These are phyloP conservation scores for Dicorynia guianensis DNA, from an alignment of 306 rosid genomes.

Conservation along the genomic window DNA sequence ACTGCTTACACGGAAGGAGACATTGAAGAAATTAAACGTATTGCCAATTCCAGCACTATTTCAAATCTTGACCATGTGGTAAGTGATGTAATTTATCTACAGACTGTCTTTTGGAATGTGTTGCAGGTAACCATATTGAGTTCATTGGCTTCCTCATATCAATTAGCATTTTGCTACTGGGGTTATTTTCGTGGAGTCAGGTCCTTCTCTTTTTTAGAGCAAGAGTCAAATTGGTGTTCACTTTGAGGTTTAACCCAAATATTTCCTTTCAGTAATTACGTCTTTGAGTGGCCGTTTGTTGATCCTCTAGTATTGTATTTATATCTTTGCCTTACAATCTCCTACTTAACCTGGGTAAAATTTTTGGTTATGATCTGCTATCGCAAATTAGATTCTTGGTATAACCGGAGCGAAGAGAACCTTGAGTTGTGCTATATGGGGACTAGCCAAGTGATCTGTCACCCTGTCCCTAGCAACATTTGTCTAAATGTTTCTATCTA, in stretches of 20 bases:
- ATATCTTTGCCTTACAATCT: neutral
- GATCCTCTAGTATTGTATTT: neutral
- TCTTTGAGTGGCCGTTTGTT: slow-evolving; percentile 13
- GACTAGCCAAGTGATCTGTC: neutral
- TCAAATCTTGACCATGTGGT: slow-evolving; percentile 89
- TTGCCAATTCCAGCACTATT: slow-evolving; percentile 71
- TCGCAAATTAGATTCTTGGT: neutral
- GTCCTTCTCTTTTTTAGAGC: neutral
- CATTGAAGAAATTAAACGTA: slow-evolving; percentile 80
- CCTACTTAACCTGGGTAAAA: neutral
- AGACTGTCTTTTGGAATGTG: neutral
- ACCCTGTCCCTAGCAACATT: neutral
- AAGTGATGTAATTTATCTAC: slow-evolving; percentile 36
- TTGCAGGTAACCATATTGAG: slow-evolving; percentile 1
- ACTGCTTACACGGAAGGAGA: slow-evolving; percentile 84
- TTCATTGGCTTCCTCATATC: slow-evolving; percentile 8
- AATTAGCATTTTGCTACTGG: neutral
- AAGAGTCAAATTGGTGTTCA: neutral
- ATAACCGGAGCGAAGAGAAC: neutral
- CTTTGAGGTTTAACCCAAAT: neutral
- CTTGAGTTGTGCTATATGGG: neutral
- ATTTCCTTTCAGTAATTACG: neutral
- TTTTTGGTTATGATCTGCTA: neutral
- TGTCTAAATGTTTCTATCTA: too few relatives aligned
- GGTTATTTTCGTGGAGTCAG: neutral